Conservation (phyloP, 2,329 filamentous ascomycete species). For the Gliomastix tumulicola region DNA sequence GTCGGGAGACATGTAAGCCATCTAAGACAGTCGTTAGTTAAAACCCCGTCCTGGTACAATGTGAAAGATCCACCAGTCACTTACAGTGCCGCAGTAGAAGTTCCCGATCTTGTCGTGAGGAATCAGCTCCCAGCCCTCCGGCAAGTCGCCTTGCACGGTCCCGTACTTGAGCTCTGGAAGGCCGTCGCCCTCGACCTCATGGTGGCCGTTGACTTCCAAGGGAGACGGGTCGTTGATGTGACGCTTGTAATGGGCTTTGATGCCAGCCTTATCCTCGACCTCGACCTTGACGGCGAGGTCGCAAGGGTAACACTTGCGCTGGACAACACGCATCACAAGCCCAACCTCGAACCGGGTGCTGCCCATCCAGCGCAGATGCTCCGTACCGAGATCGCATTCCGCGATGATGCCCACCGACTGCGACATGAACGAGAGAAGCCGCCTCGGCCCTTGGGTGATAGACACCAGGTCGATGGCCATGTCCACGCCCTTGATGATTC, state of each 20-base stretch:
- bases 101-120: constrained; percentile 76
- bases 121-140: constrained; percentile 67
- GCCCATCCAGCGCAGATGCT: constrained; percentile 92
- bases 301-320: constrained; percentile 77
- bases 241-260: constrained; percentile 65
- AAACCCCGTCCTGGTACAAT: too few species aligned
- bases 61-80: too few species aligned
- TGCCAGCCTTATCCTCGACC: constrained; percentile 64
- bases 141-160: constrained; percentile 69
- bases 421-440: constrained; percentile 81
- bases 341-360: constrained; percentile 78
- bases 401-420: constrained; percentile 87
- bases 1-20: constrained; percentile 85
- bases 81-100: constrained; percentile 85
- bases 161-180: constrained; percentile 74
- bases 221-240: constrained; percentile 14
- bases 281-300: constrained; percentile 83
- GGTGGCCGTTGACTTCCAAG: background rate
- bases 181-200: constrained; percentile 31
- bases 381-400: constrained; percentile 83
- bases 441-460: constrained; percentile 71
- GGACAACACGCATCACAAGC: constrained; percentile 68
- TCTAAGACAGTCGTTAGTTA: constrained; percentile 36
- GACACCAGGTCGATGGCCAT: constrained; percentile 81
- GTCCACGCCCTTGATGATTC: constrained; percentile 80